Evolutionary conservation across 441 rosid genomes (phyloP), one percentile per base, ranked within the genome.

Genomic region (Populus hybrid): DNA sequence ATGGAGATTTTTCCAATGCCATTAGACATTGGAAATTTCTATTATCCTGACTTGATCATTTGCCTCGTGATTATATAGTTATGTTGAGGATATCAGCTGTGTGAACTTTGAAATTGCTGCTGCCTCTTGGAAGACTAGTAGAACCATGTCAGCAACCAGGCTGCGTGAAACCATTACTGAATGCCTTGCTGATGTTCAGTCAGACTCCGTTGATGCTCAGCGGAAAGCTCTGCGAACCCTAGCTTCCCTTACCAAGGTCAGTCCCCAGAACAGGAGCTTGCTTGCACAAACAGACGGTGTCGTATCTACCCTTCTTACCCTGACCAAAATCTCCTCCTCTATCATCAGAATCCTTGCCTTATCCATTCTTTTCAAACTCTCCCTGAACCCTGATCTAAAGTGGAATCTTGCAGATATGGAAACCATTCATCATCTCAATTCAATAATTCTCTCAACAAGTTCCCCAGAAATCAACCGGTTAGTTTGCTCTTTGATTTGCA

Each of bases 331-430:
- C 4, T 12, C 86, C 1, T 81, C 87, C 35, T 30, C 86, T 24
- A 18, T 73, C 28, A 36, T 87, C 73, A 85, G 78, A 69, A 57
- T 73, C 36, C 87, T 86, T 18, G 80, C 92, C 0, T 42, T 89
- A 16, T 80, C 91, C 35, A 68, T 86, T 69, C 91, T 88, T 38
- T 86, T 89, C 80, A 87, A 87, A 79, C 90, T 91, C 81, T 91
- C 90, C 73, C 72, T 91, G 36, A 91, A 88, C 65, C 95, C 87
- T 3, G 90, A 89, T 18, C 80, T 88, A 12, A 88, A 89, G 78
- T 83, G 10, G 10, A 23, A 85, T 65, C 88, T 89, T 2, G 87
- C 93, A 0, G 85, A 83, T 8, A 78, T 86, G 81, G 90, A 80
- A 76, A 86, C 87, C 72, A 84, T 91, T 35, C 34, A 61, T 34